Base-by-base conservation (phyloP, 1,284 basidiomycete genomes). In the Moesziomyces sp. region DNA sequence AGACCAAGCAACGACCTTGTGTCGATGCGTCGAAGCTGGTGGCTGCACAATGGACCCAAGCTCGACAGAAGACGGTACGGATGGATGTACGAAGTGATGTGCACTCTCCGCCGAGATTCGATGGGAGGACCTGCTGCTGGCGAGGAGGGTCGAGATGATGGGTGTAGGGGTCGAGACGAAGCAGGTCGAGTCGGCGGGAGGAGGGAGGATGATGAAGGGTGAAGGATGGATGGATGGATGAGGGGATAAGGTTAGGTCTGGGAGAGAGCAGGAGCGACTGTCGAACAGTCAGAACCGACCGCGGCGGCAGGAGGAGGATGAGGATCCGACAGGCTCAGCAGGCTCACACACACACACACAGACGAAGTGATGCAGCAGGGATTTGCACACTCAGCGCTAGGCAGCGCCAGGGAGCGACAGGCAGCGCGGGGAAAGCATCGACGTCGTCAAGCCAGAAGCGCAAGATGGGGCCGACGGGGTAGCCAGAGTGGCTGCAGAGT, bases 91-190 rank as follows among this genome's bases (percentile, higher is more conserved):
- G 38, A 38, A 13, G 13, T 38, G 35, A 38, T 38, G 30, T 30
- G 14, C 35, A 38, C 35, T 13, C 14, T 14, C 38, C 38, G 38
- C 38, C 38, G 16, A 40, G 38, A 35, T 16, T 14, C 16, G 18
- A 40, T 18, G 38, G 18, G 11, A 4, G 3, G 10, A 14, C 14
- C 38, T 40, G 38, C 38, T 40, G 16, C 6, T 18, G 16, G 16
- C 14, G 38, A 19, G 58, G 13, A 30, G 44, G 52, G 19, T 45
- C 45, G 49, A 46, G 54, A 47, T 47, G 45, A 46, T 38, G 49
- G 30, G 60, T 28, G 9, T 57, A 51, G 60, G 54, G 9, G 51
- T 46, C 57, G 63, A 50, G 53, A 52, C 50, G 52, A 23, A 44
- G 28, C 21, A 40, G 38, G 60, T 60, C 59, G 65, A 60, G 58